Evolutionary conservation across 1,139 yeast genomes (phyloP), one percentile per base, ranked within the genome.

Genomic region (Chernovozyma sophiae-reginae): DNA sequence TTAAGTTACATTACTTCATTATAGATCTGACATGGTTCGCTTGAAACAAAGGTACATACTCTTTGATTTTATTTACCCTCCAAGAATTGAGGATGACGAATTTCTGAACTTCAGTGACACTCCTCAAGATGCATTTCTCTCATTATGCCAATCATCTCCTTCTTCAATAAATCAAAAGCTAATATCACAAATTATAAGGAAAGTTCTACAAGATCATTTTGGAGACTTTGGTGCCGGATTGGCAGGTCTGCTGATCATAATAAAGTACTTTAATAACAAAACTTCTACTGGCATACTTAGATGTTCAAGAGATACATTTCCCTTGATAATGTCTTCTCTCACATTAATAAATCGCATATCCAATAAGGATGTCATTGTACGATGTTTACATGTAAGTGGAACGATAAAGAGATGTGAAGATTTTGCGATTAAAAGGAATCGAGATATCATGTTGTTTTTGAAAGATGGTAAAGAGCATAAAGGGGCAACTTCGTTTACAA

Each of bases 271-370:
- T 59, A 85, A 95, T 18, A 79, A 78, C 37, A 74, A 72, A 51
- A 89, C 97, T 0, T 79, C 90, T 1, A 81, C 90, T 0, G 97
- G 97, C 0, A 90, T 92, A 3, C 53, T 90, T 20, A 72, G 96
- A 45, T 85, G 94, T 41, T 73, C 82, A 10, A 61, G 95, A 38
- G 85, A 77, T 37, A 78, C 81, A 40, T 74, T 71, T 37, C 77
- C 81, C 32, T 52, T 73, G 10, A 77, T 86, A 1, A 67, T 86
- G 46, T 89, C 84, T 0, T 86, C 95, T 0, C 55, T 90, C 44
- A 70, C 86, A 0, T 64, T 84, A 41, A 74, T 87, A n/a, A 69
- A 66, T 32, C 60, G 63, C 22, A 50, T 87, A 2, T 79, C 71
- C 23, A 77, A 73, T n/a, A 55, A 57, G 25, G 63, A 65, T 4